Evolutionary conservation across 192 early-diverging fungal species (phyloP).

Genomic region (Thoreauomyces humboldtii): DNA sequence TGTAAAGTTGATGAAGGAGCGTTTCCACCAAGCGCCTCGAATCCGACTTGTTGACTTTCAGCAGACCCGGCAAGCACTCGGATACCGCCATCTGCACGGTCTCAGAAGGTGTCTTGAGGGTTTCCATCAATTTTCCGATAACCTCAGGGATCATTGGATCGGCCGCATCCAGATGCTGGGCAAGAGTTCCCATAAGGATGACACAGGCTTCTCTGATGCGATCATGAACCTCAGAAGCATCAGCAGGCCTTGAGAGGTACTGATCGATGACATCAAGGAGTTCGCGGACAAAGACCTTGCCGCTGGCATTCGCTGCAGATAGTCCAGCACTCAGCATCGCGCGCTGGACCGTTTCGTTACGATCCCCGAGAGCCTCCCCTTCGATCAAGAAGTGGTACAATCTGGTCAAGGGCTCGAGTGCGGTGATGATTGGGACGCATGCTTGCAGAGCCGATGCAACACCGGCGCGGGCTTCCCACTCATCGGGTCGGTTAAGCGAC

Average conservation of each 20-base stretch:
- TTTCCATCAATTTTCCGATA: conserved; percentile 83
- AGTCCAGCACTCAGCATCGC: conserved; percentile 87
- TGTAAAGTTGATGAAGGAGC: conserved; percentile 70
- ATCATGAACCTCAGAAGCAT: conserved; percentile 75
- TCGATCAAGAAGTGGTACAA: conserved; percentile 80
- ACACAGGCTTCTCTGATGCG: conserved; percentile 88
- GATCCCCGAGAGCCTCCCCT: conserved; percentile 83
- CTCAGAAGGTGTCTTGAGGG: conserved; percentile 91
- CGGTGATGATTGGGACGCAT: conserved; percentile 60
- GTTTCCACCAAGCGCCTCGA: conserved; percentile 58
- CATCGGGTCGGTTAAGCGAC: conserved; percentile 77
- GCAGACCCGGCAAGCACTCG: conserved; percentile 88
- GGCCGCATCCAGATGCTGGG: conserved; percentile 75
- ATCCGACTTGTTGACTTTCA: conserved; percentile 68
- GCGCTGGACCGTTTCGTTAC: conserved; percentile 70
- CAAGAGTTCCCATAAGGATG: conserved; percentile 86
- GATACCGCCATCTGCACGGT: conserved; percentile 90
- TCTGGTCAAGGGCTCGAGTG: conserved; percentile 45
- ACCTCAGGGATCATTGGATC: conserved; percentile 75
- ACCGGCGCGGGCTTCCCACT: conserved; percentile 77
- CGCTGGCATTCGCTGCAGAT: conserved; percentile 69
- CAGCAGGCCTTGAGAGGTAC: conserved; percentile 71
- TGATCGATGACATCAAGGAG: conserved; percentile 77
- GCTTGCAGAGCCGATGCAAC: conserved; percentile 72
- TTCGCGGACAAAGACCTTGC: conserved; percentile 59